phyloP scores from a whole-genome alignment of 1,284 basidiomycete genomes.

The Chondrostereum purpureum region DNA sequence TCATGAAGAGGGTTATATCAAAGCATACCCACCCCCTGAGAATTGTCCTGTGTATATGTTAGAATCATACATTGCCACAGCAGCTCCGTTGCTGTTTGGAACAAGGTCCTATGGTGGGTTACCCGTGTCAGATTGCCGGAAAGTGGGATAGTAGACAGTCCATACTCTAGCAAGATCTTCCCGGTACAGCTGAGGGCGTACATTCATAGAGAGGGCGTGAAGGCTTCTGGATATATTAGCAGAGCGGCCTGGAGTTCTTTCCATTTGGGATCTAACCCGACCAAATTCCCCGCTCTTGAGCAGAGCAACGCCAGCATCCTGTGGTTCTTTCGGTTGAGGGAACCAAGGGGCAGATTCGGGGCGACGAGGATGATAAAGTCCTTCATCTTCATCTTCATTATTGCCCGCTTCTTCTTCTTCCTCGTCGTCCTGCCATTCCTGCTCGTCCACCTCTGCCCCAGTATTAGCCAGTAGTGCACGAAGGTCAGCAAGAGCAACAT shows the following conservation, averaged over 20 bases:
- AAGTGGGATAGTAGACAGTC: too few relatives aligned
- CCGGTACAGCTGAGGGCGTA: constrained; percentile 33
- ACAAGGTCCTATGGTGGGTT: constrained; percentile 51
- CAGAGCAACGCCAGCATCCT: constrained; percentile 65
- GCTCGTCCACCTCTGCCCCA: constrained; percentile 24
- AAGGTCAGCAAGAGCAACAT: not conserved
- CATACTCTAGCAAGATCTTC: constrained; percentile 52
- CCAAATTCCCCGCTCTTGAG: constrained; percentile 86
- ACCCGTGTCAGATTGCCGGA: not conserved
- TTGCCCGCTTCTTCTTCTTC: constrained; percentile 31
- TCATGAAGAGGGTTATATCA: too few relatives aligned
- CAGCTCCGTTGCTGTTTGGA: constrained; percentile 83
- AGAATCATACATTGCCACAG: constrained; percentile 75
- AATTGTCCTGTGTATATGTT: constrained; percentile 94
- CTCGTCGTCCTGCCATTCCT: constrained; percentile 31
- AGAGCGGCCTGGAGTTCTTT: too few relatives aligned
- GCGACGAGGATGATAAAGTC: constrained; percentile 20
- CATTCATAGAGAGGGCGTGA: constrained; percentile 30
- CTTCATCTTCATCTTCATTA: constrained; percentile 33
- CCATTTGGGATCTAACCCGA: constrained; percentile 45
- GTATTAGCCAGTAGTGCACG: constrained; percentile 1
- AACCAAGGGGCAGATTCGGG: constrained; percentile 28
- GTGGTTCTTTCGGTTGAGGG: constrained; percentile 54
- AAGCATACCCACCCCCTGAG: constrained; percentile 77
- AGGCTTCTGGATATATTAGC: too few relatives aligned